phyloP scores from a whole-genome alignment of 1,284 basidiomycete genomes.

The Golubevia pallescens region DNA sequence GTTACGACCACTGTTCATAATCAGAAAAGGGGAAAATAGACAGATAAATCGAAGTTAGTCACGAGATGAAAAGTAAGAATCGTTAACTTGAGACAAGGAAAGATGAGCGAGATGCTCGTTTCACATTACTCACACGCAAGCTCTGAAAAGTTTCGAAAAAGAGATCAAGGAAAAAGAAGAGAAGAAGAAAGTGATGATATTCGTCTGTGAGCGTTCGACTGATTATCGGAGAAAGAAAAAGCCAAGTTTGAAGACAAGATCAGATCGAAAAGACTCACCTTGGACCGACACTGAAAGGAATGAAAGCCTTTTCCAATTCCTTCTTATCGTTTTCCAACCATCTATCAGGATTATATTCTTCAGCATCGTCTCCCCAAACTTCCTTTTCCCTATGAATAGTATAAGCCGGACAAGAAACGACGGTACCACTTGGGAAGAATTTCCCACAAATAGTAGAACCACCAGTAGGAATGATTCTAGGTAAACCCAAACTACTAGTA shows the following conservation, averaged over 20 bases:
- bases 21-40: too few relatives aligned
- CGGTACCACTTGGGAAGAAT: constrained; percentile 72
- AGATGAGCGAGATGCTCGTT: not conserved
- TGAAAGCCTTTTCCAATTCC: constrained; percentile 44
- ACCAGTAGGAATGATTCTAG: constrained; percentile 35
- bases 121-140: constrained; percentile 52
- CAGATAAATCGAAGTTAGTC: too few relatives aligned
- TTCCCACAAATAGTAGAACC: constrained; percentile 39
- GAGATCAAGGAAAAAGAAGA: too few relatives aligned
- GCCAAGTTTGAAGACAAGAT: too few relatives aligned
- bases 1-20: too few relatives aligned
- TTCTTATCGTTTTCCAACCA: constrained; percentile 9
- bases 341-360: constrained; percentile 69
- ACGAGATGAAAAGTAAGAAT: too few relatives aligned
- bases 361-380: constrained; percentile 80
- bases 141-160: too few relatives aligned
- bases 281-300: constrained; percentile 48
- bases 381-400: constrained; percentile 76
- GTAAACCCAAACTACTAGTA: constrained; percentile 75
- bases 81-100: too few relatives aligned
- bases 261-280: too few relatives aligned
- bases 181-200: too few relatives aligned
- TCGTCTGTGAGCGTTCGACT: too few relatives aligned
- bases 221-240: too few relatives aligned
- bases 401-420: constrained; percentile 69